Evolutionary conservation across 371 early-diverging fungal genomes (phyloP), one percentile per base, ranked within the genome.

Genomic region (Haplosporangium sp.): DNA sequence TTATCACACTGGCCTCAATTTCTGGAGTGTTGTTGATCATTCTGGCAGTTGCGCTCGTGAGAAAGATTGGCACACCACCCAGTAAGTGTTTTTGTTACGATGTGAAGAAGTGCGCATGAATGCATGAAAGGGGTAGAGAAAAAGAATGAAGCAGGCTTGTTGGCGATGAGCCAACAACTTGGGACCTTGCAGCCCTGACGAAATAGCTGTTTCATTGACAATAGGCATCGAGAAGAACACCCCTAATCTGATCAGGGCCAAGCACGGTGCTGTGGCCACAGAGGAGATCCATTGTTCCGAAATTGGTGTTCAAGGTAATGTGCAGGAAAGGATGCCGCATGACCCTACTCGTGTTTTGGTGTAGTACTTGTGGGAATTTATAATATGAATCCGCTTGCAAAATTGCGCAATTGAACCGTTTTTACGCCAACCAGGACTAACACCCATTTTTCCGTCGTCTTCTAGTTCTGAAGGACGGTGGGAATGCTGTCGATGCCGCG

Each of bases 401-500:
- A 54, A 53, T 62, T 62, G 56, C 43, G 66, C 59, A 58, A 58
- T 57, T 29, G 20, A 51, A 52, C 42, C 45, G 20, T 18, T 2
- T 43, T 47, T 45, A 6, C 14, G 18, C 16, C 9, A 12, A 38
- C 46, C 36, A 55, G 13, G 12, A 23, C 6, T 6, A 20, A 5
- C 54, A 55, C 7, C 29, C 46, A 11, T 43, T 8, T n/a, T 23
- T 16, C 40, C 21, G 47, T 21, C n/a, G 11, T 55, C 37, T 40
- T 6, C 38, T 67, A 88, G 91, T 94, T 3, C 84, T 99, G 42
- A 87, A 92, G 69, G 86, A 91, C 20, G 98, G 98, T 36, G 99
- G 99, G n/a, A 94, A 92, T 69, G 98, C 99, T 7, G 92, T 98
- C 1, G 99, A 99, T 86, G 93, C 98, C 13, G 95, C 97, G 9